Base-by-base conservation (phyloP, 2,329 filamentous ascomycete genomes). In the Ophiosphaerella narmari region DNA sequence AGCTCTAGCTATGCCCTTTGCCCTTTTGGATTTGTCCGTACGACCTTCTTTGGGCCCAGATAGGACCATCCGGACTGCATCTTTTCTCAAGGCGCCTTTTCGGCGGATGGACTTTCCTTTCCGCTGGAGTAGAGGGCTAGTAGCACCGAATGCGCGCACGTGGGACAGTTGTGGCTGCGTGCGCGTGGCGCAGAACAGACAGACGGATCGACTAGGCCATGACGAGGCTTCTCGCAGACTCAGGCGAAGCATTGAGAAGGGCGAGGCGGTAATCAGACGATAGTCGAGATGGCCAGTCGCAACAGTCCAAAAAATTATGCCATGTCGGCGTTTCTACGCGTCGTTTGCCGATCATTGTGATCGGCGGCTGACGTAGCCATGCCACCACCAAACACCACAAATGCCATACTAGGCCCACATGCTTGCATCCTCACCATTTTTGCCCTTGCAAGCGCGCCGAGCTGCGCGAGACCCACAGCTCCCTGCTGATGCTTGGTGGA, bases 181-280 rank as follows among this genome's bases (percentile, higher is more conserved):
- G 24, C 46, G 57, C 33, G 48, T 43, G 39, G 62, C 49, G 47
- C 63, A 67, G 43, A 62, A 51, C 9, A 62, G 58, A 47, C 65
- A 66, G 12, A 62, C 41, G 32, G 59, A 43, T 5, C 40, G 31
- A 13, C 39, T 50, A 35, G 44, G 59, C 59, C 52, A 57, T 57
- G 54, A 50, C 49, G 54, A 51, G 48, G 60, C 55, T 39, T 46
- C 58, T 23, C 57, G 50, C 44, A 68, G 51, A 13, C 55, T 53
- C 42, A 61, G 63, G 44, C 57, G 56, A 48, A 68, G 65, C 68
- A 71, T 71, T 21, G 53, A 43, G 52, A 50, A 45, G 38, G 37
- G 4, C n/a, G 32, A 18, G 38, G 34, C 29, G 40, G 36, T 41
- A 43, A 41, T 48, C 53, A 51, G 44, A 50, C 36, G 24, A 55